These are phyloP conservation scores for Camillea tinctor DNA, from an alignment of 2,329 filamentous ascomycete species.

Conservation along the genomic window DNA sequence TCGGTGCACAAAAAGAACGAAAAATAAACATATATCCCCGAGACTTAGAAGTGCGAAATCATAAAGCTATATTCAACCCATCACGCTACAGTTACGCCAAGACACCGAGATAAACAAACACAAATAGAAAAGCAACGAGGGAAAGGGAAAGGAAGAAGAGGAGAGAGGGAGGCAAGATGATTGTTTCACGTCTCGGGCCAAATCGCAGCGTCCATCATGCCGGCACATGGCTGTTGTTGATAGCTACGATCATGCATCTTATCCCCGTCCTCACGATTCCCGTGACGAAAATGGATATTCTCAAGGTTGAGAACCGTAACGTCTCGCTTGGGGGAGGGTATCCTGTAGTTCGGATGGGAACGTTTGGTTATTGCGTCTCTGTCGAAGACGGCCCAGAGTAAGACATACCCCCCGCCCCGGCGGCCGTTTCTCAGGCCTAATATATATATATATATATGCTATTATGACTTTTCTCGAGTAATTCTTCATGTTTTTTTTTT, in stretches of 20 bases:
- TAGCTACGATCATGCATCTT: neutral
- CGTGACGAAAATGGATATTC: neutral
- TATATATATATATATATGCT: no score
- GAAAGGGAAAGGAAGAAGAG: neutral
- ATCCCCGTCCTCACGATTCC: neutral
- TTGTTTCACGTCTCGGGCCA: conserved; percentile 1
- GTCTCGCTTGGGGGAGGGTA: neutral
- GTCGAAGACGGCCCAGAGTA: neutral
- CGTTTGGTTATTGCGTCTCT: neutral
- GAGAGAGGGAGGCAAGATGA: conserved; percentile 1
- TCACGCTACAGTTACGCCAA: neutral
- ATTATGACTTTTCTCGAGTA: no score
- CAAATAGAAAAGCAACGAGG: neutral
- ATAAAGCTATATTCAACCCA: neutral
- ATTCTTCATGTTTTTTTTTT: neutral
- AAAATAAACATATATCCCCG: neutral
- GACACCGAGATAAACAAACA: neutral
- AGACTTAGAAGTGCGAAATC: neutral
- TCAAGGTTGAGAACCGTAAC: neutral
- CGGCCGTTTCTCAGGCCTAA: no score
- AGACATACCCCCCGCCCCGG: neutral
- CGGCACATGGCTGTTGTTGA: neutral
- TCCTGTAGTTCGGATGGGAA: neutral
- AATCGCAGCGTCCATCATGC: neutral
- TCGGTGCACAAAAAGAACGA: neutral